phyloP scores from a whole-genome alignment of 148 eudicot genomes.

The Mesembryanthemum crystallinum region DNA sequence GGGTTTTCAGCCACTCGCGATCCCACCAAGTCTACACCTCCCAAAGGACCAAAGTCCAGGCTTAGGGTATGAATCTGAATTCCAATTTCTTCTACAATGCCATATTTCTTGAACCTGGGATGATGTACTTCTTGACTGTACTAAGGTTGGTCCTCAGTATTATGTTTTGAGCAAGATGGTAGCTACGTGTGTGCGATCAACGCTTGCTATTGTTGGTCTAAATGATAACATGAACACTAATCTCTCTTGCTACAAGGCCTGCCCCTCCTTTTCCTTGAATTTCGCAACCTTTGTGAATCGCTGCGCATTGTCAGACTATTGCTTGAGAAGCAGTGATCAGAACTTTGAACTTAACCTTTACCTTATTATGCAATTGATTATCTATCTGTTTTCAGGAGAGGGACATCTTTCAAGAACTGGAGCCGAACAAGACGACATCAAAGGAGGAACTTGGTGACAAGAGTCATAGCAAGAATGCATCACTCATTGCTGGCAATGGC shows the following conservation, averaged over 20 bases:
- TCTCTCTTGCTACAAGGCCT: too few relatives aligned
- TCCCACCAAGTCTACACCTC: slow-evolving; percentile 42
- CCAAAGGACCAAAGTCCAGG: slow-evolving; percentile 52
- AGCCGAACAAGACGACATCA: slow-evolving; percentile 28
- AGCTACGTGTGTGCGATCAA: too few relatives aligned
- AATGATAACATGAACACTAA: too few relatives aligned
- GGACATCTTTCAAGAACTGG: slow-evolving; percentile 55
- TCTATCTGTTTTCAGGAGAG: slow-evolving; percentile 40
- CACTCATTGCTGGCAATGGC: slow-evolving; percentile 40
- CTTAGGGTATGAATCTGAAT: slow-evolving; percentile 47
- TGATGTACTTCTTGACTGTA: background rate
- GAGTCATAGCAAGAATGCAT: slow-evolving; percentile 27
- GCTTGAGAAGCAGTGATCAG: too few relatives aligned
- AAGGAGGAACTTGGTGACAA: slow-evolving; percentile 34
- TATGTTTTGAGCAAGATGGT: too few relatives aligned
- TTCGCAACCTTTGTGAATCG: too few relatives aligned
- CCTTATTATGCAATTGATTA: too few relatives aligned
- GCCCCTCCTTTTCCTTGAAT: too few relatives aligned
- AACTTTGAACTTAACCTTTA: too few relatives aligned
- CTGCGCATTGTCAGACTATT: too few relatives aligned
- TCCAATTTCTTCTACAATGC: background rate
- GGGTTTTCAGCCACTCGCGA: slow-evolving; percentile 65
- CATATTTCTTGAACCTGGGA: background rate
- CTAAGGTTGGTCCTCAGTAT: too few relatives aligned
- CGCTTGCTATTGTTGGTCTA: too few relatives aligned